These are phyloP conservation scores for Bauhinia variegata DNA, from an alignment of 306 rosid species.

Conservation along the genomic window DNA sequence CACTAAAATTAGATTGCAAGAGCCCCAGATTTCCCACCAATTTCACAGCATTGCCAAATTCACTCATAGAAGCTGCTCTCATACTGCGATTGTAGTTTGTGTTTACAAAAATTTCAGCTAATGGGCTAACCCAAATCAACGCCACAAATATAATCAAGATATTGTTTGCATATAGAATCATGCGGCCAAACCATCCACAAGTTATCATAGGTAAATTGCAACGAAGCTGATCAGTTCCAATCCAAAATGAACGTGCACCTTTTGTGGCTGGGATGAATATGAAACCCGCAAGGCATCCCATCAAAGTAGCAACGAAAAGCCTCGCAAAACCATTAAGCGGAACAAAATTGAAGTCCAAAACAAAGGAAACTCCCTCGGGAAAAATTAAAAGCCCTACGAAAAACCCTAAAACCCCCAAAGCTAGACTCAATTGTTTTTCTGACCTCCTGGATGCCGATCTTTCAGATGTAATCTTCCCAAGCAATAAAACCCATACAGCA, in stretches of 20 bases:
- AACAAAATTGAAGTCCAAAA: slow-evolving; percentile 60
- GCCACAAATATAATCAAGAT: slow-evolving; percentile 46
- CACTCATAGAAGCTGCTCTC: slow-evolving; percentile 28
- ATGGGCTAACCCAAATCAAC: slow-evolving; percentile 74
- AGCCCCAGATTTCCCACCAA: slow-evolving; percentile 70
- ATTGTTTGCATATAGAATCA: slow-evolving; percentile 54
- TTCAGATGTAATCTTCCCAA: slow-evolving; percentile 59
- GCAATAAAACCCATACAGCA: slow-evolving; percentile 40
- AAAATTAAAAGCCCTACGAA: slow-evolving; percentile 50
- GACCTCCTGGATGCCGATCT: slow-evolving; percentile 79
- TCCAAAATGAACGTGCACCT: slow-evolving; percentile 75
- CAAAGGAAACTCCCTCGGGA: slow-evolving; percentile 37
- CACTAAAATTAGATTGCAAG: slow-evolving; percentile 48
- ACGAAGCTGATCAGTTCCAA: slow-evolving; percentile 84
- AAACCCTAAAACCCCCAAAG: slow-evolving; percentile 58
- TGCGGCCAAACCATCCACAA: slow-evolving; percentile 70
- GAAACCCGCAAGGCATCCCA: slow-evolving; percentile 61
- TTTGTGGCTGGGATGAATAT: slow-evolving; percentile 64
- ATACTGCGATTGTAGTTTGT: slow-evolving; percentile 33
- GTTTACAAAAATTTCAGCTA: slow-evolving; percentile 61
- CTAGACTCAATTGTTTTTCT: slow-evolving; percentile 73
- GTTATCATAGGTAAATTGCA: slow-evolving; percentile 77
- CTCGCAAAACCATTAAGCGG: slow-evolving; percentile 57
- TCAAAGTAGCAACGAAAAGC: slow-evolving; percentile 51
- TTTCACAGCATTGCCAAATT: slow-evolving; percentile 49